A percentile compares a stretch with the other conserved stretches of the same genome.
Conservation (phyloP, 2,329 filamentous ascomycete genomes). For the Stagonosporopsis vannaccii region DNA sequence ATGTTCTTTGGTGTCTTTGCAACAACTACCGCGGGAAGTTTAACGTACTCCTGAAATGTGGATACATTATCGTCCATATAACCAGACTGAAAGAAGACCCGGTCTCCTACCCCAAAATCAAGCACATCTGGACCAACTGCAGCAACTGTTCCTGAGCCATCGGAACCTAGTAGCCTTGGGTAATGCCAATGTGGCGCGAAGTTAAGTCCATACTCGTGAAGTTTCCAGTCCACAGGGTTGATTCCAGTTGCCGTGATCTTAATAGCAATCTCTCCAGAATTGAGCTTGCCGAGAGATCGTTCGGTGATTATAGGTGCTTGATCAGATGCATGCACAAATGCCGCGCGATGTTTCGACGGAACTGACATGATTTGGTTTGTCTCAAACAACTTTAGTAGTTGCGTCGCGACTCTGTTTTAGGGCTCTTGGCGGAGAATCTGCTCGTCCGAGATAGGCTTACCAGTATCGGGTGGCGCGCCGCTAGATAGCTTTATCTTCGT, state of each 20-base stretch:
- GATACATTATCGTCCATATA: conserved; percentile 39
- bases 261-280: conserved; percentile 57
- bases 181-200: conserved; percentile 46
- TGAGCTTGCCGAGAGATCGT: conserved; percentile 55
- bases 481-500: too few relatives aligned
- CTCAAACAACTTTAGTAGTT: too few relatives aligned
- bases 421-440: too few relatives aligned
- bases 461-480: too few relatives aligned
- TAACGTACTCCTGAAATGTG: conserved; percentile 28
- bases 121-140: conserved; percentile 51
- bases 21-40: conserved; percentile 26
- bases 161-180: conserved; percentile 55
- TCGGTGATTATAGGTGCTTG: conserved; percentile 18
- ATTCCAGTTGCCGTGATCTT: conserved; percentile 58
- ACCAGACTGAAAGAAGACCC: conserved; percentile 39
- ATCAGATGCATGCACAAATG: not conserved
- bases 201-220: conserved; percentile 52
- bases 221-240: conserved; percentile 56
- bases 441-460: too few relatives aligned
- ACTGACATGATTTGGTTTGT: conserved; percentile 2
- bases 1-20: conserved; percentile 37
- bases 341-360: conserved; percentile 1
- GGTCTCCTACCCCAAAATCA: conserved; percentile 30
- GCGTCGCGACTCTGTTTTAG: too few relatives aligned
- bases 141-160: conserved; percentile 55